A percentile compares a stretch with the other conserved stretches of the same genome.
These are phyloP conservation scores for Punctularia strigosozonata DNA, from an alignment of 768 basidiomycete genomes.

Conservation along the genomic window DNA sequence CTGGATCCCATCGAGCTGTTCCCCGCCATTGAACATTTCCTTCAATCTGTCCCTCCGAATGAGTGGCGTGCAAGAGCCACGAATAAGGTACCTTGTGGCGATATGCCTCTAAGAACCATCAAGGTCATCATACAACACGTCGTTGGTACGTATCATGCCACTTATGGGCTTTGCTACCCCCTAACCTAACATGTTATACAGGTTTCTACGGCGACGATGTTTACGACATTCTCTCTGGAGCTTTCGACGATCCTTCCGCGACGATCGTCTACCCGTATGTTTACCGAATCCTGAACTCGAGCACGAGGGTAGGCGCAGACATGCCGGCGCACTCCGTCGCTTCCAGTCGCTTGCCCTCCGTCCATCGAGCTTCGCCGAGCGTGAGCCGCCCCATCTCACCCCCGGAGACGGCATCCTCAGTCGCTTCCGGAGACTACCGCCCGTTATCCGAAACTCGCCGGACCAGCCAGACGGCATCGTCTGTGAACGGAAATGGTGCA, in stretches of 20 bases:
- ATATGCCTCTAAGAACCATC: slow-evolving; percentile 95
- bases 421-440: slow-evolving; percentile 27
- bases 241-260: slow-evolving; percentile 95
- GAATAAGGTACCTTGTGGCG: slow-evolving; percentile 87
- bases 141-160: slow-evolving; percentile 55
- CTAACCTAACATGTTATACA: slow-evolving; percentile 17
- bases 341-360: neutral
- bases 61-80: slow-evolving; percentile 91
- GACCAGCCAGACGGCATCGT: slow-evolving; percentile 60
- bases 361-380: slow-evolving; percentile 33
- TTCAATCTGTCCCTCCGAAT: slow-evolving; percentile 87
- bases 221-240: slow-evolving; percentile 80
- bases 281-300: slow-evolving; percentile 78
- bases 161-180: slow-evolving; percentile 4
- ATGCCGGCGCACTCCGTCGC: slow-evolving; percentile 20
- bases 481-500: slow-evolving; percentile 42
- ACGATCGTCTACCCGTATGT: slow-evolving; percentile 95
- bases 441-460: slow-evolving; percentile 50
- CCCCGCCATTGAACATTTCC: slow-evolving; percentile 86
- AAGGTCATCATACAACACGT: slow-evolving; percentile 98
- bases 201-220: slow-evolving; percentile 82
- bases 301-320: slow-evolving; percentile 31
- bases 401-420: slow-evolving; percentile 43
- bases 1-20: slow-evolving; percentile 85
- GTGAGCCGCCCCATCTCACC: slow-evolving; percentile 67